Conservation (phyloP, 345 rosid species). For the Populus tremula region DNA sequence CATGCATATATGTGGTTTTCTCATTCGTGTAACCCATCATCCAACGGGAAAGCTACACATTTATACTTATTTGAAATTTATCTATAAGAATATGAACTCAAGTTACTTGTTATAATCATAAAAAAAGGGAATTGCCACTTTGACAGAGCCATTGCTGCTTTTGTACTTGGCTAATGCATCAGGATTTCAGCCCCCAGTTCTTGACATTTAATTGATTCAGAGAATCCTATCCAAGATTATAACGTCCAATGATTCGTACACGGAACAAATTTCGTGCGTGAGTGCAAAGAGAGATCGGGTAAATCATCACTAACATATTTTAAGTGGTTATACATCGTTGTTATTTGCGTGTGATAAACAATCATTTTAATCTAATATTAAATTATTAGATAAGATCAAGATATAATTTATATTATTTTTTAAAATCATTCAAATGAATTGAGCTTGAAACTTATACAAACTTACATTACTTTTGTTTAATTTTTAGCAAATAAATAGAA, state of each 20-base stretch:
- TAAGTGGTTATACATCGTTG: too few relatives aligned
- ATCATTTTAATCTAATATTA: too few relatives aligned
- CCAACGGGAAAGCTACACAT: not conserved
- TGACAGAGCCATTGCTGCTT: not conserved
- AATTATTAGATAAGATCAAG: too few relatives aligned
- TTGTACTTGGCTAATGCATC: too few relatives aligned
- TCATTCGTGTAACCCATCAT: not conserved
- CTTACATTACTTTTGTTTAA: too few relatives aligned
- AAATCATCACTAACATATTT: too few relatives aligned
- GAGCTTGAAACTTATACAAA: too few relatives aligned
- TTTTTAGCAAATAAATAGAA: too few relatives aligned
- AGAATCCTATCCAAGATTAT: constrained; percentile 3
- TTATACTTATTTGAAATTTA: not conserved
- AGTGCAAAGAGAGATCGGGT: not conserved
- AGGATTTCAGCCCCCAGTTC: not conserved
- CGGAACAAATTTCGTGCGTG: not conserved
- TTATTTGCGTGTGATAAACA: too few relatives aligned
- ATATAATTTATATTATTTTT: too few relatives aligned
- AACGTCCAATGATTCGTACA: constrained; percentile 3
- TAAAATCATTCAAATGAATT: too few relatives aligned
- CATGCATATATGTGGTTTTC: not conserved
- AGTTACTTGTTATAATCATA: not conserved
- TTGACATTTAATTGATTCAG: not conserved
- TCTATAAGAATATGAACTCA: too few relatives aligned
- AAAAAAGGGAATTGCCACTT: not conserved